Percentiles rank a stretch among this genome's conserved stretches.
Conservation (phyloP, 306 rosid genomes). For the Glycine latifolia region DNA sequence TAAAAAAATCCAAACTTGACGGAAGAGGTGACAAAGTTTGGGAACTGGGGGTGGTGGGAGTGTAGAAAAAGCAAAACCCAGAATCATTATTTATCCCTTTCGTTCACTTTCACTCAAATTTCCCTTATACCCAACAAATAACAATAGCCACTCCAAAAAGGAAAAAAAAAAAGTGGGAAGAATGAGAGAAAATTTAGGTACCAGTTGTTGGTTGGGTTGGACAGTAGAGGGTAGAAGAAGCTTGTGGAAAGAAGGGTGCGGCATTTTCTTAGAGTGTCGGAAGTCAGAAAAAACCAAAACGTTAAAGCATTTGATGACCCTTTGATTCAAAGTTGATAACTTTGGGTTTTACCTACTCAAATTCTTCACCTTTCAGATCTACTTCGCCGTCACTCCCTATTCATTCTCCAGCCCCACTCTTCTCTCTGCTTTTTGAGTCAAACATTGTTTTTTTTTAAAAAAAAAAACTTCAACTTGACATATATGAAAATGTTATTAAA, state of each 20-base stretch:
- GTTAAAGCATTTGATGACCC: conserved; percentile 48
- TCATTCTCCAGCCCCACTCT: conserved; percentile 39
- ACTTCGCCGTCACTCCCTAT: conserved; percentile 39
- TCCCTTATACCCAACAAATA: conserved; percentile 33
- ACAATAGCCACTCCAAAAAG: conserved; percentile 16
- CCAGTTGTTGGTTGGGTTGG: conserved; percentile 81
- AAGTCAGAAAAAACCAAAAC: conserved; percentile 36
- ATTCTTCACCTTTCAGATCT: conserved; percentile 61
- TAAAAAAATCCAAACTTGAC: conserved; percentile 31
- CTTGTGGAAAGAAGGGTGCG: conserved; percentile 80
- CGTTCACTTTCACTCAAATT: conserved; percentile 40
- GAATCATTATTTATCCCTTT: conserved; percentile 15
- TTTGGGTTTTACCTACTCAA: conserved; percentile 36
- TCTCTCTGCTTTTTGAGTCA: conserved; percentile 65
- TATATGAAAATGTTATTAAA: conserved; percentile 33
- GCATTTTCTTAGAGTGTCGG: conserved; percentile 58
- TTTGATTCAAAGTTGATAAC: conserved; percentile 47
- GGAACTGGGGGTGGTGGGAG: neutral
- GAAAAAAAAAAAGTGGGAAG: neutral
- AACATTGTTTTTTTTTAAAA: conserved; percentile 52
- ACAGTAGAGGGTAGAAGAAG: conserved; percentile 74
- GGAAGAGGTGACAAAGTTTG: conserved; percentile 5
- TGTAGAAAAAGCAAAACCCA: conserved; percentile 25
- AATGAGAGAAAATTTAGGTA: conserved; percentile 51
- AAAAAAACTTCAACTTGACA: conserved; percentile 62